These are phyloP conservation scores for Parathielavia hyrcaniae DNA, from an alignment of 495 filamentous ascomycete genomes.

Conservation along the genomic window DNA sequence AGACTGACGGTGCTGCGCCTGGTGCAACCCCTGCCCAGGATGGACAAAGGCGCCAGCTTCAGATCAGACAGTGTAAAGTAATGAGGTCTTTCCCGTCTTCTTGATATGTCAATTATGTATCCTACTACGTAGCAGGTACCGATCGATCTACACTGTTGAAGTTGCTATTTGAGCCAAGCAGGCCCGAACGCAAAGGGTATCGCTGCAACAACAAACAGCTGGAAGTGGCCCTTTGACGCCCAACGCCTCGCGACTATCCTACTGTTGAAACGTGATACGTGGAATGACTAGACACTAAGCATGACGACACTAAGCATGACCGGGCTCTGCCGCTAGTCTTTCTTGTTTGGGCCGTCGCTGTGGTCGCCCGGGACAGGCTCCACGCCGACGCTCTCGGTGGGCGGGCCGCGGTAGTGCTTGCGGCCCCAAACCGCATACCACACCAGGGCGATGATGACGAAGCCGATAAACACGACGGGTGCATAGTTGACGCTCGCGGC, in stretches of 20 bases:
- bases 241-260: slow-evolving; percentile 15
- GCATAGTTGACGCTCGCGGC: slow-evolving; percentile 58
- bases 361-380: not conserved
- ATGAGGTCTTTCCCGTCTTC: too few relatives aligned
- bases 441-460: slow-evolving; percentile 44
- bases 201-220: too few relatives aligned
- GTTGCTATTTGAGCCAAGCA: too few relatives aligned
- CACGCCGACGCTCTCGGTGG: slow-evolving; percentile 29
- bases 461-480: slow-evolving; percentile 55
- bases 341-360: slow-evolving; percentile 10
- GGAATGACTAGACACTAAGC: not conserved
- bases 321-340: slow-evolving; percentile 9
- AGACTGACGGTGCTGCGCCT: too few relatives aligned
- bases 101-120: too few relatives aligned
- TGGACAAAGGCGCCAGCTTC: too few relatives aligned
- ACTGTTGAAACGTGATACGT: slow-evolving; percentile 15
- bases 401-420: slow-evolving; percentile 64
- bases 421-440: slow-evolving; percentile 53
- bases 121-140: too few relatives aligned
- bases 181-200: too few relatives aligned
- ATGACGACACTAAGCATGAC: not conserved
- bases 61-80: too few relatives aligned
- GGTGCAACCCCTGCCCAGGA: too few relatives aligned
- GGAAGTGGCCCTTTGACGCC: slow-evolving; percentile 5
- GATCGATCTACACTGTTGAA: too few relatives aligned